phyloP scores from a whole-genome alignment of 345 rosid genomes.

The Sonneratia caseolaris region DNA sequence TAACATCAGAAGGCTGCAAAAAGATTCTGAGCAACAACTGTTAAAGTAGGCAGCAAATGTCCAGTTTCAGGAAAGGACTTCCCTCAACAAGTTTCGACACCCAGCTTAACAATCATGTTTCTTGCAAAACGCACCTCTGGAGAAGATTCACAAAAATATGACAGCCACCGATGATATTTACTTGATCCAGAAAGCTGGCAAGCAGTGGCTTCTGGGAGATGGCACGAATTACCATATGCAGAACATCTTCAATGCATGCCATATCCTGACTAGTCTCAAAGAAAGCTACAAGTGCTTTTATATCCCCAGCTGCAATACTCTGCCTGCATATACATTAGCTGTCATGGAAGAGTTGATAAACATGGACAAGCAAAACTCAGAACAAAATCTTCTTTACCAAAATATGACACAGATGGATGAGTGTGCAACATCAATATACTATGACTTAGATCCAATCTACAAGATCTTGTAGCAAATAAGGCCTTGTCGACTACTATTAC shows the following conservation, averaged over 20 bases:
- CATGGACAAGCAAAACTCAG: neutral
- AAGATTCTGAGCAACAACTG: too few species aligned
- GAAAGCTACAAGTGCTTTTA: conserved; percentile 65
- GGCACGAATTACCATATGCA: conserved; percentile 88
- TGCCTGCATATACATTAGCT: conserved; percentile 48
- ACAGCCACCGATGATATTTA: conserved; percentile 73
- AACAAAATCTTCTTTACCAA: neutral
- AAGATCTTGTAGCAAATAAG: neutral
- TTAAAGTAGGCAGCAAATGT: neutral
- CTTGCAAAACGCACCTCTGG: conserved; percentile 43
- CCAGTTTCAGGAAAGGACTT: neutral
- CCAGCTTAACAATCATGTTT: neutral
- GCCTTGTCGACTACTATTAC: neutral
- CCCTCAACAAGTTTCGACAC: neutral
- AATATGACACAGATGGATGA: neutral
- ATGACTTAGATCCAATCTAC: neutral
- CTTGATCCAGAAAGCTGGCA: conserved; percentile 77
- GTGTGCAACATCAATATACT: neutral
- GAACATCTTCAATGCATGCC: conserved; percentile 84
- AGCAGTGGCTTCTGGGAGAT: conserved; percentile 64
- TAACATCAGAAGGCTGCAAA: neutral
- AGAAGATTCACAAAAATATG: conserved; percentile 85
- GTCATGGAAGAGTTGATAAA: neutral
- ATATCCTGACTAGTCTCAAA: conserved; percentile 86
- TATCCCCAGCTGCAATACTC: conserved; percentile 51